These are phyloP conservation scores for Pseudogymnoascus sp. DNA, from an alignment of 2,329 filamentous ascomycete species.

Conservation along the genomic window DNA sequence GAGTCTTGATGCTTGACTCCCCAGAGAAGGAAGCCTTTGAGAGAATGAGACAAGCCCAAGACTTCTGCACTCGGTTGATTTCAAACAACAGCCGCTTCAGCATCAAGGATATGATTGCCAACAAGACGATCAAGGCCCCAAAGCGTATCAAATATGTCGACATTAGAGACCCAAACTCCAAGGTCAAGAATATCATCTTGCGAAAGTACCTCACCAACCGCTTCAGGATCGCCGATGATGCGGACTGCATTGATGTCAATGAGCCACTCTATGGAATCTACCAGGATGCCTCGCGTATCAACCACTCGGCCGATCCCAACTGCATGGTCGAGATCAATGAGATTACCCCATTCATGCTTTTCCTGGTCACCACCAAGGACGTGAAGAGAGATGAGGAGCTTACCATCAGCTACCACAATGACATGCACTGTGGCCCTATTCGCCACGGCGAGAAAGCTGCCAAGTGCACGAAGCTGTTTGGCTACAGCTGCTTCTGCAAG, in stretches of 20 bases:
- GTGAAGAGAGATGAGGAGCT: constrained; percentile 3
- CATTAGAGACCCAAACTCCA: not conserved
- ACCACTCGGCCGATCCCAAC: not conserved
- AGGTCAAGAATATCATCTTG: not conserved
- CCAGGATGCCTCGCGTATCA: not conserved
- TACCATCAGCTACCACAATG: not conserved
- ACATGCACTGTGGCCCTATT: constrained; percentile 6
- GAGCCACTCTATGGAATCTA: constrained; percentile 1
- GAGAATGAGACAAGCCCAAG: not conserved
- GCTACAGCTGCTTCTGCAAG: not conserved
- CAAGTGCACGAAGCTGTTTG: constrained; percentile 3
- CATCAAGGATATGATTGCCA: not conserved
- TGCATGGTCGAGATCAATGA: not conserved
- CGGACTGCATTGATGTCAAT: not conserved
- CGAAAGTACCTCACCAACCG: not conserved
- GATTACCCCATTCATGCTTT: not conserved
- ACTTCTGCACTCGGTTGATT: not conserved
- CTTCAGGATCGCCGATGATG: not conserved
- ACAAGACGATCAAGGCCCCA: not conserved
- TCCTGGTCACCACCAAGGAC: not conserved
- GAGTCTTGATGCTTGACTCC: not conserved
- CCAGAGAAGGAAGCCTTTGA: not conserved
- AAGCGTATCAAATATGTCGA: not conserved
- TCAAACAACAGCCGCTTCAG: not conserved
- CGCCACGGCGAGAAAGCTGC: not conserved